Evolutionary conservation across 1,284 basidiomycete species (phyloP), one percentile per base, ranked within the genome.

Genomic region (Prillingera fragicola): DNA sequence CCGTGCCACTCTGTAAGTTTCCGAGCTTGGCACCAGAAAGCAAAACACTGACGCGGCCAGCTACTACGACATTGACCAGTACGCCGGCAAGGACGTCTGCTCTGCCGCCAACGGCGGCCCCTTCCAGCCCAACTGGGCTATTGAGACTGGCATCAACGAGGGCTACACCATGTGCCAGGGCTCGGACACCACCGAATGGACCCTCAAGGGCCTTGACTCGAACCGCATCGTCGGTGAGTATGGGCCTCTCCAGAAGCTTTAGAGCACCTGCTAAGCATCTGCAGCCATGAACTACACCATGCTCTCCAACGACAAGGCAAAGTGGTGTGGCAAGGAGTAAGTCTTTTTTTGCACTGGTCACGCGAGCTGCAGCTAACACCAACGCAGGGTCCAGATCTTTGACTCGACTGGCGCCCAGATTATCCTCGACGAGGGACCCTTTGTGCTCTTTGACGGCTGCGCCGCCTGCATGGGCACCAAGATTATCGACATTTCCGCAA

Each of bases 371-470:
- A 8, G n/a, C 29, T 31, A 5, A 31, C 29, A 17, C 29, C n/a
- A 15, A 31, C 29, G 29, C 29, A 31, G 10, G 22, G 22, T 19
- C 5, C 10, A 26, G 19, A 14, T 19, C 19, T 26, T 14, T n/a
- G 24, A 13, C 18, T 21, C 24, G 21, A 8, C 23, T 13, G 17
- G 29, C 19, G 18, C 23, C 21, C 14, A 33, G 17, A 33, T 33
- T 15, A 18, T 33, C 8, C 32, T 33, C 32, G 32, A 33, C 17
- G 32, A 33, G 17, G 32, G 32, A n/a, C n/a, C n/a, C n/a, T n/a
- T n/a, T n/a, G n/a, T n/a, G n/a, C n/a, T 64, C 26, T 62, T 52
- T 43, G 63, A 66, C 41, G 51, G 47, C 17, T 66, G 63, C 41
- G 56, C n/a, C n/a, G n/a, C n/a, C n/a, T n/a, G 59, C 36, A 38